Conservation (phyloP, 108 stramenopile species). For the Parietichytrium sp. region DNA sequence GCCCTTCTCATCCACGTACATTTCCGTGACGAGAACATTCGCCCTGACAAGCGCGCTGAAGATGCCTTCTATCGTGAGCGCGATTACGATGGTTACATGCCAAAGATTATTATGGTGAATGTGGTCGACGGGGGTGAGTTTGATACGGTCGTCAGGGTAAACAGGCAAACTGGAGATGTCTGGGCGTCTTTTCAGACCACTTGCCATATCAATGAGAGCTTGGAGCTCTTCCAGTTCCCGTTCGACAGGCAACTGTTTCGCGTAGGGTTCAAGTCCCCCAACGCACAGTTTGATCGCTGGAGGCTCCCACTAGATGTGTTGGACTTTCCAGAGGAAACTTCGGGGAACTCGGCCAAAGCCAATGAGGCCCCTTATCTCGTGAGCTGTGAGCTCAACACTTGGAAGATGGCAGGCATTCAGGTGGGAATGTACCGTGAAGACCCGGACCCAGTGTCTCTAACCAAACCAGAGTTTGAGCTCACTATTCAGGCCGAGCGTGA, state of each 20-base stretch:
- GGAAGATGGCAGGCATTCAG: slow-evolving; percentile 9
- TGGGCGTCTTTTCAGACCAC: not conserved
- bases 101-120: not conserved
- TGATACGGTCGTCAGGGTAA: not conserved
- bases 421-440: not conserved
- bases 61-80: not conserved
- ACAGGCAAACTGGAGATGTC: not conserved
- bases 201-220: not conserved
- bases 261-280: slow-evolving; percentile 26
- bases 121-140: not conserved
- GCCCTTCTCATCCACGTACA: not conserved
- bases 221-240: slow-evolving; percentile 25
- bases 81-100: not conserved
- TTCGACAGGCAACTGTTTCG: slow-evolving; percentile 27
- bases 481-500: slow-evolving; percentile 32
- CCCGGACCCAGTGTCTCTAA: slow-evolving; percentile 25
- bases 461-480: slow-evolving; percentile 4
- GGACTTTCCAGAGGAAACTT: not conserved
- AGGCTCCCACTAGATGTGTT: not conserved
- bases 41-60: not conserved
- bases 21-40: not conserved
- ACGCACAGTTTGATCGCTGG: not conserved
- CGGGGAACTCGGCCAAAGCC: not conserved
- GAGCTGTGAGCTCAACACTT: slow-evolving; percentile 26
- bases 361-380: not conserved